Conservation (phyloP, 345 rosid species). For the Kernera saxatilis region DNA sequence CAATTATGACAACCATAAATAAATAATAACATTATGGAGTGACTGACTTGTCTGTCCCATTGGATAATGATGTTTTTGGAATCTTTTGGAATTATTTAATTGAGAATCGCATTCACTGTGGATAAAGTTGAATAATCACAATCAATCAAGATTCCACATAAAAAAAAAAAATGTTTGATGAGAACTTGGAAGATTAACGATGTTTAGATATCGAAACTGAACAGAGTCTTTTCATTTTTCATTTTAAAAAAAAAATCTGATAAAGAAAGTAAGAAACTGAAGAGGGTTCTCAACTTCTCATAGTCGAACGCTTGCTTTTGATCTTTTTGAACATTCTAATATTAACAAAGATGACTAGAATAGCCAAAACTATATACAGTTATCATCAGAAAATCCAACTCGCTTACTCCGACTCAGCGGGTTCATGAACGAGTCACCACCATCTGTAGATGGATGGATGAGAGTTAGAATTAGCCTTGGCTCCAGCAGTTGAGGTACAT, state of each 20-base stretch:
- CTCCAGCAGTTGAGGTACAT: slow-evolving; percentile 97
- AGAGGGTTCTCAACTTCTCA: no score
- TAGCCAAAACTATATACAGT: slow-evolving; percentile 14
- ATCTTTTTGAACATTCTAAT: neutral
- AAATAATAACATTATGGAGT: neutral
- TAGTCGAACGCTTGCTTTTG: neutral
- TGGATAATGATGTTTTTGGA: slow-evolving; percentile 23
- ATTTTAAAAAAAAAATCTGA: no score
- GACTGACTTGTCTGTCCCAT: slow-evolving; percentile 15
- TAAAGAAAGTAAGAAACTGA: no score
- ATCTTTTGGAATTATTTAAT: neutral
- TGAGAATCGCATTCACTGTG: neutral
- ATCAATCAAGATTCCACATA: slow-evolving; percentile 14
- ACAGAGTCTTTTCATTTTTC: no score
- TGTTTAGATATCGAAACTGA: neutral
- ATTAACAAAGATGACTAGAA: neutral
- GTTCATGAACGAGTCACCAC: neutral
- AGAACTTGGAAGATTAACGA: neutral
- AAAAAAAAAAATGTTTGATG: neutral
- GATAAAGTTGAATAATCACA: slow-evolving; percentile 16
- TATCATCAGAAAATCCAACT: neutral
- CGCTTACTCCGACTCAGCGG: neutral
- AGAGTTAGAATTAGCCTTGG: slow-evolving; percentile 33
- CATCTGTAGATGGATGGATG: neutral
- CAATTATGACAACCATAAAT: neutral